Evolutionary conservation across 163 green algal genomes (phyloP).

Genomic region (Scenedesmus sp.): DNA sequence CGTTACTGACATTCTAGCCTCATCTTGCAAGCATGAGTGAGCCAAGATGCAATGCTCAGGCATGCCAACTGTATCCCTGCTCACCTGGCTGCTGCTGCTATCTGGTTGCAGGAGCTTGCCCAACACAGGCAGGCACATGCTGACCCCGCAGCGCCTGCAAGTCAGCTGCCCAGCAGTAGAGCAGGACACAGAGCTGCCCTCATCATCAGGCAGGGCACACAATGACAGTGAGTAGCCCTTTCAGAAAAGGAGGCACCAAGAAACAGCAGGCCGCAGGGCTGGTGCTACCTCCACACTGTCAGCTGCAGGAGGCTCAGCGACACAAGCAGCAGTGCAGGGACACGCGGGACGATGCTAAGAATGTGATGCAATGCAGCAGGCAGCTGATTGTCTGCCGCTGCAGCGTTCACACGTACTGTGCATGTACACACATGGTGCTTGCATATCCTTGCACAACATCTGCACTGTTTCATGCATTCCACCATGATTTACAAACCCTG

Average conservation of each 20-base stretch:
- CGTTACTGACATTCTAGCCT: no score
- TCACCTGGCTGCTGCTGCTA: background rate
- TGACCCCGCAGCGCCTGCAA: slow-evolving; percentile 15
- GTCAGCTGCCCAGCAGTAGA: slow-evolving; percentile 54
- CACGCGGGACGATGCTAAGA: background rate
- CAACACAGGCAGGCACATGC: slow-evolving; percentile 17
- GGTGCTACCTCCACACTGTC: background rate
- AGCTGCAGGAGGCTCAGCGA: background rate
- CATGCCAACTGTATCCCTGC: background rate
- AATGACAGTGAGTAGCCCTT: slow-evolving; percentile 32
- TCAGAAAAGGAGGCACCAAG: background rate
- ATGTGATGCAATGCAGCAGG: background rate
- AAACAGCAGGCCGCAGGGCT: background rate
- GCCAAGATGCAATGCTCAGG: background rate
- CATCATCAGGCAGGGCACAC: slow-evolving; percentile 40
- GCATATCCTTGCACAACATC: background rate
- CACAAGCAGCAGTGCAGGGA: background rate
- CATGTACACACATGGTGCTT: background rate
- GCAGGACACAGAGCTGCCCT: slow-evolving; percentile 53
- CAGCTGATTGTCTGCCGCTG: background rate
- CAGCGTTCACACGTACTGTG: background rate
- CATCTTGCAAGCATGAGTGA: background rate
- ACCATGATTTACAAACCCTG: background rate
- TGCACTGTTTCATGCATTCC: background rate
- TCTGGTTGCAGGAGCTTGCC: slow-evolving; percentile 4